A percentile compares a stretch with the other conserved stretches of the same genome.
phyloP scores from a whole-genome alignment of 352 stramenopile species.

The Pythium apleroticum region DNA sequence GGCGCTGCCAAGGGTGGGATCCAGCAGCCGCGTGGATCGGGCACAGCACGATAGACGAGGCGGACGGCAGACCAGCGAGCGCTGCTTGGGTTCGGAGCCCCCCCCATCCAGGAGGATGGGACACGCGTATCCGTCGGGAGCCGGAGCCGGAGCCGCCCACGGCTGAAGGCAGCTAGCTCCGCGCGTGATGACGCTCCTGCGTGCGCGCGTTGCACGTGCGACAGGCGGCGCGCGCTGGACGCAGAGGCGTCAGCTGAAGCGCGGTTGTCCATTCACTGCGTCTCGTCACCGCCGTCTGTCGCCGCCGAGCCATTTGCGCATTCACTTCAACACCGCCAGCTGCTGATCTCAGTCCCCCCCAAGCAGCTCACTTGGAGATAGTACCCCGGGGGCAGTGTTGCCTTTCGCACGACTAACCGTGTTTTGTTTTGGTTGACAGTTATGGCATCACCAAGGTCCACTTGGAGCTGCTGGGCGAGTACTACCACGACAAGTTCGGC shows the following conservation, averaged over 20 bases:
- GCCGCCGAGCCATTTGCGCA: constrained; percentile 4
- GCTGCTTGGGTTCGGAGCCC: not conserved
- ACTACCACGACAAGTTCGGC: constrained; percentile 91
- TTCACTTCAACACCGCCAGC: constrained; percentile 20
- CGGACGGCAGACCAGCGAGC: no score
- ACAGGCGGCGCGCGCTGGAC: not conserved
- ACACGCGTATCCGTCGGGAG: not conserved
- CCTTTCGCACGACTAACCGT: no score
- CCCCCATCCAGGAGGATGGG: not conserved
- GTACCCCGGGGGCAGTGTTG: constrained; percentile 6
- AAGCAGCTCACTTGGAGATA: no score
- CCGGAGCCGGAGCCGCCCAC: no score
- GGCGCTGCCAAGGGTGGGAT: not conserved
- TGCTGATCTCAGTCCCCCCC: no score
- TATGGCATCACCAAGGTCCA: constrained; percentile 93
- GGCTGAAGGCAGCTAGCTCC: not conserved
- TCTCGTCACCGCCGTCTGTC: not conserved
- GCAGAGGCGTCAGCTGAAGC: no score
- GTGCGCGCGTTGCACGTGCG: not conserved
- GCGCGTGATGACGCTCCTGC: not conserved
- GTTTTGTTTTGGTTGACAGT: constrained; percentile 11
- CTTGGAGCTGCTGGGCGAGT: constrained; percentile 88
- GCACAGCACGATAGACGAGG: constrained; percentile 9
- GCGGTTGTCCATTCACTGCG: not conserved
- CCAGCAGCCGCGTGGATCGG: no score